phyloP scores from a whole-genome alignment of 2,329 filamentous ascomycete genomes.

The Pyricularia grisea region DNA sequence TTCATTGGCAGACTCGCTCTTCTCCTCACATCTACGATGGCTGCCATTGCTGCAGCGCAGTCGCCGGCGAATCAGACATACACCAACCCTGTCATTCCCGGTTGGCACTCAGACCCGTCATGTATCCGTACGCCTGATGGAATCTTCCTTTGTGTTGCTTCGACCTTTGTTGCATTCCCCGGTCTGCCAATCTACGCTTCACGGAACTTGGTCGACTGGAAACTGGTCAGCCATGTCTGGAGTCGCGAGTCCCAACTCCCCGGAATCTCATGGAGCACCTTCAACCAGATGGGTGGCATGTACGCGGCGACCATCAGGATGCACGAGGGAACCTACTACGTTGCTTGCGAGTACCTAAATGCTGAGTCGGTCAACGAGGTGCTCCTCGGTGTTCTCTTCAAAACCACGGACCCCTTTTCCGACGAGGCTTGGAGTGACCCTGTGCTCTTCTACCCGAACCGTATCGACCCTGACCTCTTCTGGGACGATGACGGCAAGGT shows the following conservation, averaged over 20 bases:
- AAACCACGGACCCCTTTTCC: conserved; percentile 26
- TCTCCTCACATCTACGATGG: background rate
- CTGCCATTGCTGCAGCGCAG: background rate
- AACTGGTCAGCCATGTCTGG: conserved; percentile 28
- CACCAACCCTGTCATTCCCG: conserved; percentile 43
- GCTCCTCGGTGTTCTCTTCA: conserved; percentile 25
- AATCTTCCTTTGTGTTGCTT: conserved; percentile 42
- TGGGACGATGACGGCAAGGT: conserved; percentile 26
- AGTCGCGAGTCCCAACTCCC: conserved; percentile 28
- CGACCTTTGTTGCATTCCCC: conserved; percentile 42
- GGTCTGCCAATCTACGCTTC: conserved; percentile 43
- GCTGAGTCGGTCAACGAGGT: background rate
- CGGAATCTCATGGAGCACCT: conserved; percentile 2
- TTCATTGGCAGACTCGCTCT: background rate
- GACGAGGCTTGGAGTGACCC: conserved; percentile 10
- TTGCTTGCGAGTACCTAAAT: conserved; percentile 21
- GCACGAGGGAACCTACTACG: conserved; percentile 19
- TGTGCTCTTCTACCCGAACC: background rate
- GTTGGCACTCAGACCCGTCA: conserved; percentile 47
- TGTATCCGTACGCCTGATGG: conserved; percentile 17
- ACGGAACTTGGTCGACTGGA: conserved; percentile 41
- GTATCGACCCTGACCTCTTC: conserved; percentile 24
- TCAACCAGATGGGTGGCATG: conserved; percentile 36
- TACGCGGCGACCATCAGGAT: conserved; percentile 23
- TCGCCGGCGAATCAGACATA: conserved; percentile 18